Base-by-base conservation (phyloP, 2,329 filamentous ascomycete species). In the Dactylonectria estremocensis region DNA sequence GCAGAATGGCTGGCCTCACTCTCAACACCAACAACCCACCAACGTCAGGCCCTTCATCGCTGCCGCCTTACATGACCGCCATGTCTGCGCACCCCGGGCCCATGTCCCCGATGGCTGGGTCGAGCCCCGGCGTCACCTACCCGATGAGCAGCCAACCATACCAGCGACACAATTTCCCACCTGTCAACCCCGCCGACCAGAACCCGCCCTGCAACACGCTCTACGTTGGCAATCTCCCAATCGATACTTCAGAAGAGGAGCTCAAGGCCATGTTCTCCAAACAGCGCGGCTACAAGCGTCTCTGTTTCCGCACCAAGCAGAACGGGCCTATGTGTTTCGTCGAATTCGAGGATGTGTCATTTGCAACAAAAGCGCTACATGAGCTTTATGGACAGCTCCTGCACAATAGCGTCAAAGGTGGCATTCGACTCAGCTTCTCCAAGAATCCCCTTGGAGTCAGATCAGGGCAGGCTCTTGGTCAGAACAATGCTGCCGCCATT, bases 241-340 rank as follows among this genome's bases (percentile, higher is more conserved):
- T 95, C 64, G 93, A 97, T 78, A 97, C 95, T 0, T 95, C 93
- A 0, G 96, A 99, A 77, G 95, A 98, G 77, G 96, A 98, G 80
- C 88, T 99, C 63, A 98, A 98, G 82, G 90, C 92, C 22, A 88
- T 98, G 77, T 99, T 99, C 78, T 95, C 92, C 28, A 95, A 95
- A 81, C 94, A 97, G 80, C 91, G 95, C 54, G 96, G 96, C 3
- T 99, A 98, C 84, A 98, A 97, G 83, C 89, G 96, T 31, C 90
- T 99, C 8, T 97, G 95, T 78, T 97, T 98, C 86, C 90, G 95
- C 37, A 97, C 95, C 61, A 98, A 98, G 84, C 90, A 93, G 72
- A 97, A 98, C 74, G 95, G 95, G 0, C 95, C 95, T 2, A 98
- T 98, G 95, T 98, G 96, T 79, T 98, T 98, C 80, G 96, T 99